These are phyloP conservation scores for Aspergillus kassunensis DNA, from an alignment of 495 filamentous ascomycete genomes.

Conservation along the genomic window DNA sequence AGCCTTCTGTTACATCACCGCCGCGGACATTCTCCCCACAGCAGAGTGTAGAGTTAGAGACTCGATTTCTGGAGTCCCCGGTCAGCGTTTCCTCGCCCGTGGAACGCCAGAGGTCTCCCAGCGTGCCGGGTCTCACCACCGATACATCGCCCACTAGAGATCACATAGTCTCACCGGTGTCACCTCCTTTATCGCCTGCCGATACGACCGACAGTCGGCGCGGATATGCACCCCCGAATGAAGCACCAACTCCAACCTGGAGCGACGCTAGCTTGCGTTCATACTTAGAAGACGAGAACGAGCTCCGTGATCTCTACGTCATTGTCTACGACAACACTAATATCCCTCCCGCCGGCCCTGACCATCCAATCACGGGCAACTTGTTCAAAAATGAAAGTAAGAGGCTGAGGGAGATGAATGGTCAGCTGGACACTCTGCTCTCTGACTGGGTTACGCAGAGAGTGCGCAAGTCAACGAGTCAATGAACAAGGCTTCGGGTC, in stretches of 20 bases:
- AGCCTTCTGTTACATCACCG: slow-evolving; percentile 31
- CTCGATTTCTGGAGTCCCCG: slow-evolving; percentile 64
- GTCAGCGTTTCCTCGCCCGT: slow-evolving; percentile 65
- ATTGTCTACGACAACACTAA: slow-evolving; percentile 89
- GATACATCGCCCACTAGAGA: slow-evolving; percentile 65
- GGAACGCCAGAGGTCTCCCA: slow-evolving; percentile 27
- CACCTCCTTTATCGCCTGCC: slow-evolving; percentile 64
- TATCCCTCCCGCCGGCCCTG: slow-evolving; percentile 66
- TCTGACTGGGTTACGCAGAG: slow-evolving; percentile 75
- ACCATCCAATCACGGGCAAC: slow-evolving; percentile 77
- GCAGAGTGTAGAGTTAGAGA: slow-evolving; percentile 40
- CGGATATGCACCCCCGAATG: slow-evolving; percentile 31
- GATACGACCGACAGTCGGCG: slow-evolving; percentile 38
- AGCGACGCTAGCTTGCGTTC: slow-evolving; percentile 77
- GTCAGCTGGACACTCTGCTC: slow-evolving; percentile 80
- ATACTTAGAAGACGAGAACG: slow-evolving; percentile 89
- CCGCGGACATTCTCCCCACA: slow-evolving; percentile 31
- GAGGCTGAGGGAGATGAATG: slow-evolving; percentile 75
- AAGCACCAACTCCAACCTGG: slow-evolving; percentile 58
- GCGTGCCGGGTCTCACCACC: slow-evolving; percentile 55
- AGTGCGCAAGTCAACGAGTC: slow-evolving; percentile 18
- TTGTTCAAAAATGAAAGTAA: slow-evolving; percentile 83
- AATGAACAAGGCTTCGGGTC: slow-evolving; percentile 9
- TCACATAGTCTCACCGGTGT: slow-evolving; percentile 54
- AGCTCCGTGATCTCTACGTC: slow-evolving; percentile 84